Conservation (phyloP, 2,329 filamentous ascomycete species). For the Neospermospora avenae region DNA sequence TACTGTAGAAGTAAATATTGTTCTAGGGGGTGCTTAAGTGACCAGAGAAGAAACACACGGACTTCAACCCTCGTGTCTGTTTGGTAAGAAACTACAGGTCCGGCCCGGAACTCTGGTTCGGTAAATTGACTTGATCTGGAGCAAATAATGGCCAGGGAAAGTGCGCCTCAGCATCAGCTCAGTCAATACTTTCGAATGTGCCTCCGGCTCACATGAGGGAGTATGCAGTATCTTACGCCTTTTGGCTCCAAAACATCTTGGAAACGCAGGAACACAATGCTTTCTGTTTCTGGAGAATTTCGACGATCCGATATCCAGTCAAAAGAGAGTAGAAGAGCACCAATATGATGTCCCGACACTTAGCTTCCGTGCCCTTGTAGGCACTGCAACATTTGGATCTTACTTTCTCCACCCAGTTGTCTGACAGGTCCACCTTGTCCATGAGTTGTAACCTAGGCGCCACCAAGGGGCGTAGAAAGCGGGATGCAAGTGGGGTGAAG, state of each 20-base stretch:
- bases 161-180: background rate
- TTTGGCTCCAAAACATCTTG: background rate
- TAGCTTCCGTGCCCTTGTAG: background rate
- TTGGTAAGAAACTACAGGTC: conserved; percentile 1
- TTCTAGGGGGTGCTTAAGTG: background rate
- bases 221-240: background rate
- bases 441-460: background rate
- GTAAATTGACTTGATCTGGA: background rate
- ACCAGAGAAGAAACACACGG: background rate
- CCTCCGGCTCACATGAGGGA: background rate
- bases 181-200: background rate
- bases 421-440: background rate
- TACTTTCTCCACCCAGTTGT: background rate
- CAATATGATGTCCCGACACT: background rate
- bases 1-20: background rate
- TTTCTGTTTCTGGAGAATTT: background rate
- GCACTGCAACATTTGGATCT: background rate
- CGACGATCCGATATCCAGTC: background rate
- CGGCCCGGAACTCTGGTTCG: background rate
- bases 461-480: background rate
- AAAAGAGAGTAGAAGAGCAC: conserved; percentile 3
- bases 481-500: conserved; percentile 11
- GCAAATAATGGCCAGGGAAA: background rate
- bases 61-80: background rate
- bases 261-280: background rate